Conservation (phyloP, 176 grass and related monocot species). For the Musa beccarii region DNA sequence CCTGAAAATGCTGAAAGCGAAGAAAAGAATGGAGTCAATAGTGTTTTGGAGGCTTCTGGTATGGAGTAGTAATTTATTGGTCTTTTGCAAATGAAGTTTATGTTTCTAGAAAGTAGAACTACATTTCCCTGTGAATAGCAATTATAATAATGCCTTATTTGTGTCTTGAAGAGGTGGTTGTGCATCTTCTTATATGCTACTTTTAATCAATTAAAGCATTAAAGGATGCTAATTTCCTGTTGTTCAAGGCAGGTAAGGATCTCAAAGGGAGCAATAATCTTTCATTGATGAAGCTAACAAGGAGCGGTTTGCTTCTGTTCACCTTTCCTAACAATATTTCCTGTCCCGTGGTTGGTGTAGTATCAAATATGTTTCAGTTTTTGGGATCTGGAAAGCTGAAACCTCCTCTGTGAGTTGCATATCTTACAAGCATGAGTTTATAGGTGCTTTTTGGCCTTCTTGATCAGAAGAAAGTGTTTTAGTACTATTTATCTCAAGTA, state of each 20-base stretch:
- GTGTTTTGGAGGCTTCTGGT: slow-evolving; percentile 39
- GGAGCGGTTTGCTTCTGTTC: slow-evolving; percentile 78
- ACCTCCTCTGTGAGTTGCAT: slow-evolving; percentile 52
- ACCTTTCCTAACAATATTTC: slow-evolving; percentile 48
- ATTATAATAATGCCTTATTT: not conserved
- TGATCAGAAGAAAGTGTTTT: not conserved
- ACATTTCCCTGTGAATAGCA: not conserved
- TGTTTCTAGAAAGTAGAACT: not conserved
- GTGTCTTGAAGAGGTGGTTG: not conserved
- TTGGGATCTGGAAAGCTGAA: slow-evolving; percentile 61
- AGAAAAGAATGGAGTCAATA: slow-evolving; percentile 18
- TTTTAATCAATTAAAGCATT: slow-evolving; percentile 13
- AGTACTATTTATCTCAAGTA: not conserved
- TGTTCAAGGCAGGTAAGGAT: slow-evolving; percentile 31
- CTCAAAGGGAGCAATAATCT: slow-evolving; percentile 31
- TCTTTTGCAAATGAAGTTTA: slow-evolving; percentile 23
- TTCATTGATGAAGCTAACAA: slow-evolving; percentile 82
- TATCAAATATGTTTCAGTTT: slow-evolving; percentile 57
- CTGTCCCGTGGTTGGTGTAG: slow-evolving; percentile 44
- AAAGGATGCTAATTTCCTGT: slow-evolving; percentile 21
- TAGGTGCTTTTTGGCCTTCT: not conserved
- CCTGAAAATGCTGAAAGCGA: slow-evolving; percentile 24
- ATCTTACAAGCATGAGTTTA: not conserved
- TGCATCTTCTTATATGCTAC: too few relatives aligned
- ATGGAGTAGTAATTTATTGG: slow-evolving; percentile 11